Evolutionary conservation across 208 protist genomes (phyloP).

Genomic region (Leishmania tropica): DNA sequence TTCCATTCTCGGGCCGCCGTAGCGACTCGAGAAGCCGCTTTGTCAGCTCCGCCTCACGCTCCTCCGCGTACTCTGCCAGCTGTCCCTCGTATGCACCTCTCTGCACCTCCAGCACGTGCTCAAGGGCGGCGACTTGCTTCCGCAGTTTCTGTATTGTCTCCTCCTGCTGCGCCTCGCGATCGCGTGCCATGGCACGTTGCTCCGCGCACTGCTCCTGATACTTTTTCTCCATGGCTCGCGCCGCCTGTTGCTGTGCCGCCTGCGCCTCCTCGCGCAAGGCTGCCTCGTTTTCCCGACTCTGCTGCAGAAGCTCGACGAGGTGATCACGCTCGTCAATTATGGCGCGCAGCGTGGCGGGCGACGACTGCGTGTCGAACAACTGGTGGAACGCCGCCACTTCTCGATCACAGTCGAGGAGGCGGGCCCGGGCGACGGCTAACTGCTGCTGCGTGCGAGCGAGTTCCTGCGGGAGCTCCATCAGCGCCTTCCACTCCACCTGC

Average conservation of each 20-base stretch:
- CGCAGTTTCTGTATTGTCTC: constrained; percentile 14
- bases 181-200: constrained; percentile 29
- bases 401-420: constrained; percentile 33
- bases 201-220: constrained; percentile 12
- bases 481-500: constrained; percentile 40
- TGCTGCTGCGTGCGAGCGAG: constrained; percentile 40
- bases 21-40: constrained; percentile 30
- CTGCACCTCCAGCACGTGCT: constrained; percentile 21
- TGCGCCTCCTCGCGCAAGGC: constrained; percentile 41
- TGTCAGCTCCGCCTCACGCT: constrained; percentile 21
- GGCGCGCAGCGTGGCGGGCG: constrained; percentile 37
- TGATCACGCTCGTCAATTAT: constrained; percentile 53
- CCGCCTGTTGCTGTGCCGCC: constrained; percentile 20
- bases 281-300: constrained; percentile 43
- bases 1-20: not conserved
- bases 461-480: constrained; percentile 50
- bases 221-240: constrained; percentile 20
- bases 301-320: constrained; percentile 53
- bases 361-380: constrained; percentile 28
- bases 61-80: constrained; percentile 20
- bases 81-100: constrained; percentile 26
- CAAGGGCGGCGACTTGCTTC: constrained; percentile 14
- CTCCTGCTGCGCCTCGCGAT: constrained; percentile 37
- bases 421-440: constrained; percentile 35
- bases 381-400: constrained; percentile 42